phyloP scores from a whole-genome alignment of 495 filamentous ascomycete species.

The Aspergillus funiculosus region DNA sequence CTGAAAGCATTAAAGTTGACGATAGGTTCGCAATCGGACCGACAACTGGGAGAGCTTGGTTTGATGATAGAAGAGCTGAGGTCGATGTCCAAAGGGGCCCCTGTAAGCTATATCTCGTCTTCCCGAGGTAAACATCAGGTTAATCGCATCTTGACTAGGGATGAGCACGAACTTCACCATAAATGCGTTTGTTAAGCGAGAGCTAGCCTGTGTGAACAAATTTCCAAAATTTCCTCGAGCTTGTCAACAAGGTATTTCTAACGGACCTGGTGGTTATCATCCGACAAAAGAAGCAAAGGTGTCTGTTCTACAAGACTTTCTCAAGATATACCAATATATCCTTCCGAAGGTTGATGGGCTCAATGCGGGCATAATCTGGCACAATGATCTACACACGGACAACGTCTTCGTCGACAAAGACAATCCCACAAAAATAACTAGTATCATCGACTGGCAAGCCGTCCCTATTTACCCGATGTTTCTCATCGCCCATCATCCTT shows the following conservation, averaged over 20 bases:
- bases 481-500: constrained; percentile 8
- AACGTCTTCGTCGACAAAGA: constrained; percentile 16
- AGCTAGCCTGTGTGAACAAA: background rate
- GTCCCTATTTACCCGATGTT: constrained; percentile 13
- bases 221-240: constrained; percentile 4
- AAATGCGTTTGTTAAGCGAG: background rate
- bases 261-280: constrained; percentile 5
- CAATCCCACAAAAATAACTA: constrained; percentile 5
- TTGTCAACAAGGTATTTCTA: constrained; percentile 7
- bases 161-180: background rate
- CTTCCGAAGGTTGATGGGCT: constrained; percentile 6
- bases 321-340: constrained; percentile 8
- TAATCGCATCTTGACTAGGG: background rate
- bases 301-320: constrained; percentile 12
- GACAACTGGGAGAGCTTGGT: constrained; percentile 8
- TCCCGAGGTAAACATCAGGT: background rate
- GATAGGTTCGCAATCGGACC: constrained; percentile 10
- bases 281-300: constrained; percentile 9
- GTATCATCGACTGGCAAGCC: constrained; percentile 21
- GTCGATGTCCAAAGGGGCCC: constrained; percentile 7
- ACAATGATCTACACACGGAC: constrained; percentile 16
- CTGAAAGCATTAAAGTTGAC: constrained; percentile 9
- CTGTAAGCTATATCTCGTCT: constrained; percentile 1
- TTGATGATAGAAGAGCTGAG: constrained; percentile 10
- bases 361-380: constrained; percentile 15